Conservation (phyloP, 805 yeast species). For the Metschnikowia sp. region DNA sequence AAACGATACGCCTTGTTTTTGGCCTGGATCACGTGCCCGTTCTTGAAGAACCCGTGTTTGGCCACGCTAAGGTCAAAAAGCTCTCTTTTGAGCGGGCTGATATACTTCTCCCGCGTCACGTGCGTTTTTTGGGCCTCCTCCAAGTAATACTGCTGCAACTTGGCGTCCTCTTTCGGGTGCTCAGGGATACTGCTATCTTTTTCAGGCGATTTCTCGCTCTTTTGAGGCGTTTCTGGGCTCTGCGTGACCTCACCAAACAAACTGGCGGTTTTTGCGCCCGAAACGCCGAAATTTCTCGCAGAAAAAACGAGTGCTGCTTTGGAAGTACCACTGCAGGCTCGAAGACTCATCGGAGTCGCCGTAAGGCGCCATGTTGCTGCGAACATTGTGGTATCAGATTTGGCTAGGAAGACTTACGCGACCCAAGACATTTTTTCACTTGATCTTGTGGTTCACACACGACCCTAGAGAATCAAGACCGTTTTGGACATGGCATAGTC, state of each 20-base stretch:
- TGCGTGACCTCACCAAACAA: conserved; percentile 35
- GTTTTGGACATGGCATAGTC: no score
- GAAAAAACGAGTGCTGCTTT: background rate
- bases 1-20: conserved; percentile 53
- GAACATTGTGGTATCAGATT: conserved; percentile 3
- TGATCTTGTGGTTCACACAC: no score
- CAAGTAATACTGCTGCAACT: conserved; percentile 47
- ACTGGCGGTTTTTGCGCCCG: conserved; percentile 11
- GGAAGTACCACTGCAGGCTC: background rate
- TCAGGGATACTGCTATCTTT: conserved; percentile 9
- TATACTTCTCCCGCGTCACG: conserved; percentile 49
- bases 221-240: conserved; percentile 9
- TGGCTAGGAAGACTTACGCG: no score
- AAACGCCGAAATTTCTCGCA: conserved; percentile 3
- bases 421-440: no score
- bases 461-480: no score
- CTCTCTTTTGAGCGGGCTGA: conserved; percentile 68
- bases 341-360: conserved; percentile 2
- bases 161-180: conserved; percentile 31
- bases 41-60: conserved; percentile 66
- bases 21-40: conserved; percentile 45
- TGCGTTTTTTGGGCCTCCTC: conserved; percentile 44
- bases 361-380: conserved; percentile 7
- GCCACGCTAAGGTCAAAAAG: conserved; percentile 61
- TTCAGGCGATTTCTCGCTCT: conserved; percentile 1